A percentile compares a stretch with the other conserved stretches of the same genome.
Conservation (phyloP, 148 eudicot species). For the Hydrangea macrophylla region DNA sequence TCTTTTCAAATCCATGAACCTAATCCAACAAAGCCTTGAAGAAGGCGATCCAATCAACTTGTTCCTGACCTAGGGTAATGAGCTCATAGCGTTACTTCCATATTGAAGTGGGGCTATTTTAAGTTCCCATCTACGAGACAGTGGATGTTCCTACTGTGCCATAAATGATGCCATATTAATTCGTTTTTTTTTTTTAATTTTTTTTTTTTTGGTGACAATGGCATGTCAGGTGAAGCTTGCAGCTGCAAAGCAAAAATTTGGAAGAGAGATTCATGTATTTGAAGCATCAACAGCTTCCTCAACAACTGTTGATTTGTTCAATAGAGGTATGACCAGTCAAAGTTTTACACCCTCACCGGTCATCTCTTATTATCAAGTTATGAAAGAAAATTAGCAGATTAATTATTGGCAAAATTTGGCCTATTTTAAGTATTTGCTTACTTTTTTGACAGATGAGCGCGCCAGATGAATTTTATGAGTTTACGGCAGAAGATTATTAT, state of each 20-base stretch:
- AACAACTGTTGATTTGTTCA: constrained; percentile 24
- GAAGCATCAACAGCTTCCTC: constrained; percentile 52
- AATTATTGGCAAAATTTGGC: neutral
- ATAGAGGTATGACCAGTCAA: constrained; percentile 18
- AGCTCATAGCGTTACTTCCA: no score
- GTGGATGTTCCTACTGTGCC: neutral
- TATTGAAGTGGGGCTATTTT: neutral
- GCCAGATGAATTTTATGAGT: constrained; percentile 73
- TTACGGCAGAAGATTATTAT: constrained; percentile 73
- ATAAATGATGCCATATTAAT: neutral
- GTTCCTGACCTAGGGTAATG: no score
- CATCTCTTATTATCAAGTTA: neutral
- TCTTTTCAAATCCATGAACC: no score
- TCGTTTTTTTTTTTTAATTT: neutral
- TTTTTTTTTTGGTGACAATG: neutral
- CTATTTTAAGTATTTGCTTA: neutral
- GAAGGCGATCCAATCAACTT: no score
- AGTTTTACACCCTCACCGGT: neutral
- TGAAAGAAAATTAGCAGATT: neutral
- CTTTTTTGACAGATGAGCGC: constrained; percentile 52
- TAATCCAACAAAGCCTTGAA: no score
- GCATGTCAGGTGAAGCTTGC: constrained; percentile 61
- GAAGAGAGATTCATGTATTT: constrained; percentile 73
- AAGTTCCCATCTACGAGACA: neutral
- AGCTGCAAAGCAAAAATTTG: constrained; percentile 62